Conservation (phyloP, 148 eudicot species). For the Camellia granthamiana region DNA sequence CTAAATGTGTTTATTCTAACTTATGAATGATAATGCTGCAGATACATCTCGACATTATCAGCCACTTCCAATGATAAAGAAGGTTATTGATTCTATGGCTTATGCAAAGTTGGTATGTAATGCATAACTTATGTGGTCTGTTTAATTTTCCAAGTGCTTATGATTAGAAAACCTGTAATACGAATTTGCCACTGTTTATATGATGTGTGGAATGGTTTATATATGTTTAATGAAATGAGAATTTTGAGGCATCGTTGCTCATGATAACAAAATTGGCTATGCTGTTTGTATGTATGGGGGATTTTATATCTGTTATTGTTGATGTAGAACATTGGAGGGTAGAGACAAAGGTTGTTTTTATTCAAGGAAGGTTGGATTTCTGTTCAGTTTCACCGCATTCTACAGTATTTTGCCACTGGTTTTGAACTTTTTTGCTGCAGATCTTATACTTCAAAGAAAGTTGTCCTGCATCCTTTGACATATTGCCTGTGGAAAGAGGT, state of each 20-base stretch:
- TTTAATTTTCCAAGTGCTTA: neutral
- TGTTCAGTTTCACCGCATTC: neutral
- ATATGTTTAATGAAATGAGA: neutral
- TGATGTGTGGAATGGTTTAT: neutral
- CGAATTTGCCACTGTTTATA: neutral
- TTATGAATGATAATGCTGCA: slow-evolving; percentile 32
- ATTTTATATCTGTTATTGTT: neutral
- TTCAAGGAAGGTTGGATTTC: neutral
- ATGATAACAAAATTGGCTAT: neutral
- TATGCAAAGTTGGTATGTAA: slow-evolving; percentile 82
- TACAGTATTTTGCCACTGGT: neutral
- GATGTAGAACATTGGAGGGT: neutral
- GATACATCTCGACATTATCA: slow-evolving; percentile 91
- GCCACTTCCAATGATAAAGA: slow-evolving; percentile 72
- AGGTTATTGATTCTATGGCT: slow-evolving; percentile 89
- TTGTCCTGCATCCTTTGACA: no score
- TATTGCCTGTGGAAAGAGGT: no score
- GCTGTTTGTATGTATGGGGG: neutral
- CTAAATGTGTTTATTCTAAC: slow-evolving; percentile 13
- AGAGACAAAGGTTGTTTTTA: neutral
- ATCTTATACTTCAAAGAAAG: no score
- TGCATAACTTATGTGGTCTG: neutral
- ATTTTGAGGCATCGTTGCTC: neutral
- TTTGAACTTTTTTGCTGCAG: no score
- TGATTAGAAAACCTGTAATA: neutral